Evolutionary conservation across 345 rosid species (phyloP).

Genomic region (Trapa incisa): DNA sequence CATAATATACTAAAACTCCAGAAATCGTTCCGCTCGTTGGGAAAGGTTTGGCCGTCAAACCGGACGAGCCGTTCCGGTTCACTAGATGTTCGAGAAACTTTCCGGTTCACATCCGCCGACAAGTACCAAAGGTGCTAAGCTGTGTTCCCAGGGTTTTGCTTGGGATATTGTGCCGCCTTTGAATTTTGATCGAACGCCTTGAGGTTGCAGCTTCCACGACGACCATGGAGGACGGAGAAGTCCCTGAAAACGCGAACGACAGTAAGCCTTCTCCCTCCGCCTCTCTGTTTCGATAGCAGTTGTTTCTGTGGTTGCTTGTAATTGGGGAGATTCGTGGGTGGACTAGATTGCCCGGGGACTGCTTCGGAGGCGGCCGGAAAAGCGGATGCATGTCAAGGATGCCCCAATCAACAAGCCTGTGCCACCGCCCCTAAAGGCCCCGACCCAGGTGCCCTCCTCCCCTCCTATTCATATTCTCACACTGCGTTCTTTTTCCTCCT

Average conservation of each 20-base stretch:
- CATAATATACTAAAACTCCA: no score
- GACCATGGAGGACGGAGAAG: constrained; percentile 49
- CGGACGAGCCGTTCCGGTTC: no score
- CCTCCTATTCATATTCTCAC: not conserved
- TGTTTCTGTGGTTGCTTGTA: not conserved
- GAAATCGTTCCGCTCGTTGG: no score
- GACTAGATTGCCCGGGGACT: constrained; percentile 80
- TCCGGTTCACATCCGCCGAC: no score
- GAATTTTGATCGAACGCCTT: not conserved
- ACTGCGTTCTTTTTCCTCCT: not conserved
- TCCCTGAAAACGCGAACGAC: constrained; percentile 61
- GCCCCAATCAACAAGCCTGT: constrained; percentile 86
- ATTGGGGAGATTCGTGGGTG: not conserved
- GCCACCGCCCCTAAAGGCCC: constrained; percentile 95
- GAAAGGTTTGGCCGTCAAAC: no score
- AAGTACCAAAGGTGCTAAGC: no score
- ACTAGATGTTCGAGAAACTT: no score
- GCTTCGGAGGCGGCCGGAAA: constrained; percentile 67
- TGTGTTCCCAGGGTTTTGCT: no score
- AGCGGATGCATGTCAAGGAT: constrained; percentile 71
- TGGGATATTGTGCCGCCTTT: no score
- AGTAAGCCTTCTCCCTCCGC: constrained; percentile 13
- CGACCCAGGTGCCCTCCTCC: constrained; percentile 58
- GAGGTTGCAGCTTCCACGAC: not conserved
- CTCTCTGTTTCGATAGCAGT: not conserved